These are phyloP conservation scores for Sporothrix dimorphospora DNA, from an alignment of 2,329 filamentous ascomycete species.

Conservation along the genomic window DNA sequence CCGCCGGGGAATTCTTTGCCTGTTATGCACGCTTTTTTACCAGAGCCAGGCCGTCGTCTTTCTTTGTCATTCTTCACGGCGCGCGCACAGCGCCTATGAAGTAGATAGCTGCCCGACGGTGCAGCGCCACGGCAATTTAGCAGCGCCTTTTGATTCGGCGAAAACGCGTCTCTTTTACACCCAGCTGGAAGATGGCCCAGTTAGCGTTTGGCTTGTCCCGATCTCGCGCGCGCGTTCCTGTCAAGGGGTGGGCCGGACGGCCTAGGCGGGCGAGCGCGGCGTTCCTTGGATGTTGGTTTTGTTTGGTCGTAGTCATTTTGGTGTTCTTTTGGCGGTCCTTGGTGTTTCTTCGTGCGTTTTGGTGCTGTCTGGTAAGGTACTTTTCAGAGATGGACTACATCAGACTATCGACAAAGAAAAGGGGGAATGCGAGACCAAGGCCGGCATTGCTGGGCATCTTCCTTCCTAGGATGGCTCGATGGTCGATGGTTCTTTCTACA, in stretches of 20 bases:
- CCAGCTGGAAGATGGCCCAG: background rate
- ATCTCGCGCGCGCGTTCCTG: constrained; percentile 9
- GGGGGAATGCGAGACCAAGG: background rate
- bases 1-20: background rate
- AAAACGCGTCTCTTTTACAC: background rate
- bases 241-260: background rate
- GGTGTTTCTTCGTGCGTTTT: background rate
- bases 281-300: background rate
- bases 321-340: background rate
- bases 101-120: background rate
- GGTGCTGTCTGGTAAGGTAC: background rate
- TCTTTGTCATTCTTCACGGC: background rate
- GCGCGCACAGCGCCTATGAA: background rate
- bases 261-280: constrained; percentile 3
- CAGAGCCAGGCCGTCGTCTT: background rate
- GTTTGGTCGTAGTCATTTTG: background rate
- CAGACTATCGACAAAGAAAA: background rate
- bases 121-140: constrained; percentile 4
- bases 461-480: background rate
- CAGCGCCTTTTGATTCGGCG: background rate
- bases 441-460: background rate
- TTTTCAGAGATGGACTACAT: background rate
- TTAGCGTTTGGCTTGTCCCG: constrained; percentile 1
- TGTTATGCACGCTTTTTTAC: background rate
- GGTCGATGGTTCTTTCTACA: background rate